Percentiles rank a stretch among this genome's conserved stretches.
Evolutionary conservation across 108 stramenopile genomes (phyloP).

Genomic region (Aurantiochytrium sp.): DNA sequence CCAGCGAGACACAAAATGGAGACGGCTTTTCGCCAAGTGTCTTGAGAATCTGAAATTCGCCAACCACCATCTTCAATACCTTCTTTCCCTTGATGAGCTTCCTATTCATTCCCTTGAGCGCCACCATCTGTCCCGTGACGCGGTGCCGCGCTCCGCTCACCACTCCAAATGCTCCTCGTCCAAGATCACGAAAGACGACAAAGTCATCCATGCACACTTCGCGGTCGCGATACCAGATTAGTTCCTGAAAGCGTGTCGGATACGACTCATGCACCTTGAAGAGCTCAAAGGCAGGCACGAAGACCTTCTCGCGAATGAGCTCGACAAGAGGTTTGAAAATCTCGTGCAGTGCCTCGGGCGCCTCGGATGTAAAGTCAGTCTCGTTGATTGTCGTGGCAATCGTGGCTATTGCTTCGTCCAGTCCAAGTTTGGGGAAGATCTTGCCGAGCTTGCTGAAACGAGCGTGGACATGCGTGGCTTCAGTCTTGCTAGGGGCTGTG

Average conservation of each 20-base stretch:
- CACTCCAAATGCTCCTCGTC: conserved; percentile 88
- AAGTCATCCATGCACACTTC: conserved; percentile 8
- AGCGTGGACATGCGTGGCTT: background rate
- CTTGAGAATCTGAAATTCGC: conserved; percentile 85
- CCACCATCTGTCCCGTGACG: conserved; percentile 65
- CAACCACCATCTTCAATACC: conserved; percentile 91
- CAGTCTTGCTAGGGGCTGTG: background rate
- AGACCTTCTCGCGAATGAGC: background rate
- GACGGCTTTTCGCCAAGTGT: conserved; percentile 69
- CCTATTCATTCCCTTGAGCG: conserved; percentile 86
- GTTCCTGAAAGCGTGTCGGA: background rate
- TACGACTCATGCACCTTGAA: background rate
- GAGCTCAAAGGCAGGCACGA: background rate
- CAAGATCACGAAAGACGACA: conserved; percentile 57
- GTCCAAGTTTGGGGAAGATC: background rate
- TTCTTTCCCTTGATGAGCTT: conserved; percentile 92
- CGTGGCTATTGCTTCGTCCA: background rate
- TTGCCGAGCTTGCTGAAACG: background rate
- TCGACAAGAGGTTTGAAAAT: background rate
- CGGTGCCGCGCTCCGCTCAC: conserved; percentile 69
- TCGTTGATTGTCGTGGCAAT: background rate
- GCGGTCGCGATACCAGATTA: conserved; percentile 10
- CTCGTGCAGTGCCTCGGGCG: background rate
- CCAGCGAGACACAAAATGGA: conserved; percentile 94
- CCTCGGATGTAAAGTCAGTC: background rate